A percentile compares a stretch with the other conserved stretches of the same genome.
phyloP scores from a whole-genome alignment of 164 flowering plant genomes.

The Vitis labrusca region DNA sequence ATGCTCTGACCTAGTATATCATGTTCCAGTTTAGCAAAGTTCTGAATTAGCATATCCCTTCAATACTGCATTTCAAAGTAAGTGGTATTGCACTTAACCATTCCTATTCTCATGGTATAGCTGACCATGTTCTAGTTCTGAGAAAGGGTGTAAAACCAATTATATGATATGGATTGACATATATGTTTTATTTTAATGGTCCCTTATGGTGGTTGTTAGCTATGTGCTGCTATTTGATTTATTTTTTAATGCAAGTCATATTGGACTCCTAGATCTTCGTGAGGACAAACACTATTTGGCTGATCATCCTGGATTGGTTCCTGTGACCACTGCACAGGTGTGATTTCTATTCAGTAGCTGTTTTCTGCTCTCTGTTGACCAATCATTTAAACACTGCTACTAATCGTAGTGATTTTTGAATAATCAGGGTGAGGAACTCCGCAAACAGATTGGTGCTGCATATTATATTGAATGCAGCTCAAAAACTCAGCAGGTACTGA shows the following conservation, averaged over 20 bases:
- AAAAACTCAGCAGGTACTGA: constrained; percentile 92
- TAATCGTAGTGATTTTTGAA: constrained; percentile 3
- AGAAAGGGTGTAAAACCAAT: no score
- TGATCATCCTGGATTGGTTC: constrained; percentile 92
- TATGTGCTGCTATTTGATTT: neutral
- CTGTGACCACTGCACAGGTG: constrained; percentile 90
- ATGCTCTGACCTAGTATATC: no score
- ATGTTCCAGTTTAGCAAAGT: no score
- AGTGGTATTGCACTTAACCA: no score
- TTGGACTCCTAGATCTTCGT: constrained; percentile 73
- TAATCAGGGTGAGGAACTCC: constrained; percentile 92
- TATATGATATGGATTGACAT: no score
- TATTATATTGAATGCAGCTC: constrained; percentile 98
- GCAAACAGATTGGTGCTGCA: constrained; percentile 88
- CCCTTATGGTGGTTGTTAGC: neutral
- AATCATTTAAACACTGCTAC: constrained; percentile 1
- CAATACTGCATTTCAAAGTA: no score
- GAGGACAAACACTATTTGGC: constrained; percentile 90
- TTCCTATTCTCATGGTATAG: no score
- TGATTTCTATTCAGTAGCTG: constrained; percentile 9
- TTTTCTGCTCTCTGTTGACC: neutral
- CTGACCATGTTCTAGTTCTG: no score
- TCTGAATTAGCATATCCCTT: no score
- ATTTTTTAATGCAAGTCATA: constrained; percentile 2
- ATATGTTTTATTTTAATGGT: no score